A percentile compares a stretch with the other conserved stretches of the same genome.
phyloP scores from a whole-genome alignment of 2,329 filamentous ascomycete species.

The Ophiostoma sp. region DNA sequence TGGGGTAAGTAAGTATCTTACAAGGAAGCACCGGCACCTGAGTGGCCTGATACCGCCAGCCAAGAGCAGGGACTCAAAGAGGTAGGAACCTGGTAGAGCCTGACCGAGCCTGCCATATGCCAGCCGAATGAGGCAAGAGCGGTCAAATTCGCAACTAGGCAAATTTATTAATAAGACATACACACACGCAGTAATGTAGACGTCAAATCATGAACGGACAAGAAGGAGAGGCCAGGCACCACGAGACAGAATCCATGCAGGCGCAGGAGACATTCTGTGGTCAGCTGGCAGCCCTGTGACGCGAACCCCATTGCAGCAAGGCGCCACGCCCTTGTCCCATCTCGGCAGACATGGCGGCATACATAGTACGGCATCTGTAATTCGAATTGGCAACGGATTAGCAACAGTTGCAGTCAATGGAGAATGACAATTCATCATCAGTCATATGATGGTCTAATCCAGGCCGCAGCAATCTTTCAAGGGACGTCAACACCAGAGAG shows the following conservation, averaged over 20 bases:
- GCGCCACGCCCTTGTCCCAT: conserved; percentile 22
- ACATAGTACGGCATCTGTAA: neutral
- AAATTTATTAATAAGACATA: neutral
- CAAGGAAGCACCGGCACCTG: conserved; percentile 1
- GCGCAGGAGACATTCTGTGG: neutral
- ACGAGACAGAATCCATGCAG: neutral
- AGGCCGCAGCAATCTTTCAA: neutral
- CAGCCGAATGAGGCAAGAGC: conserved; percentile 2
- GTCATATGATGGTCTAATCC: neutral
- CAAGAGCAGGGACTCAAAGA: neutral
- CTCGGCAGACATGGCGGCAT: conserved; percentile 17
- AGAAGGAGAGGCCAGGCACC: neutral
- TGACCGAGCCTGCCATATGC: neutral
- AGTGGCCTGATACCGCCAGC: neutral
- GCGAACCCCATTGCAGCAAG: conserved; percentile 20
- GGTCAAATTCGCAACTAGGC: neutral
- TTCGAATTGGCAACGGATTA: neutral
- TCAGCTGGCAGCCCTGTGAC: conserved; percentile 14
- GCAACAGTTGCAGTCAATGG: neutral
- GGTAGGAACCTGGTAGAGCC: neutral
- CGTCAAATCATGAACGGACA: neutral
- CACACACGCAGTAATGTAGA: neutral
- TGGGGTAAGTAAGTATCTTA: neutral
- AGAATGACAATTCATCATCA: neutral
- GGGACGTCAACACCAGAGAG: neutral